Evolutionary conservation across 805 yeast species (phyloP).

Genomic region (Kodamaea jinghongensis): DNA sequence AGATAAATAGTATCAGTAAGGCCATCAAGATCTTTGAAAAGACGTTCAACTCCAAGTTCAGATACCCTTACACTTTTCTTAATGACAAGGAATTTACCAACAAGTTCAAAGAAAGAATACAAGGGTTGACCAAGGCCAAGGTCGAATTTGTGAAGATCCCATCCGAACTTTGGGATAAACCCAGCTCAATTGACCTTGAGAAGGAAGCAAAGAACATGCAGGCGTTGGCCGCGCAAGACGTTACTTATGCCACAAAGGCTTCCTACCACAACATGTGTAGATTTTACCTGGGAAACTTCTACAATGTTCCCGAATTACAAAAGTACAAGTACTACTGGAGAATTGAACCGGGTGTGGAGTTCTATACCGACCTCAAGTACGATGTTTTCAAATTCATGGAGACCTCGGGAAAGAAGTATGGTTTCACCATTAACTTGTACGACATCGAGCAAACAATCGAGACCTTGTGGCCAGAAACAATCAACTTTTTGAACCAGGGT

Average conservation of each 20-base stretch:
- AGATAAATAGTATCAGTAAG: slow-evolving; percentile 43
- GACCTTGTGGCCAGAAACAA: slow-evolving; percentile 68
- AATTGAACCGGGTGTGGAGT: slow-evolving; percentile 70
- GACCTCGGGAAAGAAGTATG: slow-evolving; percentile 65
- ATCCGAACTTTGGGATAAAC: slow-evolving; percentile 54
- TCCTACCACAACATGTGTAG: slow-evolving; percentile 87
- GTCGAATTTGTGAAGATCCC: slow-evolving; percentile 43
- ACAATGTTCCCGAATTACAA: slow-evolving; percentile 57
- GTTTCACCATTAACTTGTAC: slow-evolving; percentile 66
- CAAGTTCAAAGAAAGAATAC: slow-evolving; percentile 48
- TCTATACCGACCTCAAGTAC: slow-evolving; percentile 66
- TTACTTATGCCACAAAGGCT: slow-evolving; percentile 57
- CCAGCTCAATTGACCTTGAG: slow-evolving; percentile 49
- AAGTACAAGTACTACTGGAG: slow-evolving; percentile 77
- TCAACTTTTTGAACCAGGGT: slow-evolving; percentile 52
- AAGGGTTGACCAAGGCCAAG: slow-evolving; percentile 28
- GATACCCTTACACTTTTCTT: slow-evolving; percentile 77
- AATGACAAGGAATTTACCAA: slow-evolving; percentile 68
- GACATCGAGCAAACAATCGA: slow-evolving; percentile 65
- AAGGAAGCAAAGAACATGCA: slow-evolving; percentile 42
- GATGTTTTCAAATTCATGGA: slow-evolving; percentile 77
- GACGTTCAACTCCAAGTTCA: slow-evolving; percentile 64
- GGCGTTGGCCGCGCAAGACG: slow-evolving; percentile 37
- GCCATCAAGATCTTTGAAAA: slow-evolving; percentile 63
- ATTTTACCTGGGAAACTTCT: slow-evolving; percentile 65